These are phyloP conservation scores for Trametes cinnabarina DNA, from an alignment of 768 basidiomycete genomes.

Conservation along the genomic window DNA sequence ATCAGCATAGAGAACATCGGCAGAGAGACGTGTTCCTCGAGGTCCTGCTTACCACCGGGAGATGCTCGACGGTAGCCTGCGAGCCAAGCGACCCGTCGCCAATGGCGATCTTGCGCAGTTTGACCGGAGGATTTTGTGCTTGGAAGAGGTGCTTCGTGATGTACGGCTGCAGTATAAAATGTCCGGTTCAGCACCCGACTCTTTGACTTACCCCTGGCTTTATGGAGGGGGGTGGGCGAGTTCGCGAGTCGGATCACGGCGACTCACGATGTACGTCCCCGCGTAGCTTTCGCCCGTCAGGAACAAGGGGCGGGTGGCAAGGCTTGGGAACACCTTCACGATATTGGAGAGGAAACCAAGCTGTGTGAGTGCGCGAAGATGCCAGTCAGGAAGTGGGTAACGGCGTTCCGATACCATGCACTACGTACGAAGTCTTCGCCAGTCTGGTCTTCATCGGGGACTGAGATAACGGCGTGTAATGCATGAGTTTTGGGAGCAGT, in stretches of 20 bases:
- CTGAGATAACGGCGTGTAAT: conserved; percentile 27
- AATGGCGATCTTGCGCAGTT: conserved; percentile 64
- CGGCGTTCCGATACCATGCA: not conserved
- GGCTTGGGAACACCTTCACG: conserved; percentile 70
- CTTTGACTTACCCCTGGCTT: conserved; percentile 7
- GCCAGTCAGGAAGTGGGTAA: not conserved
- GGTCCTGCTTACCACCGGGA: conserved; percentile 21
- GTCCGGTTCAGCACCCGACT: conserved; percentile 33
- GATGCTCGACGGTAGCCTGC: conserved; percentile 13
- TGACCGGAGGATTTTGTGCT: conserved; percentile 63
- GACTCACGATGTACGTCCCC: conserved; percentile 62
- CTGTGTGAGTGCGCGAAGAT: conserved; percentile 32
- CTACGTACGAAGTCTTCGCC: conserved; percentile 46
- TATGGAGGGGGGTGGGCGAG: conserved; percentile 20
- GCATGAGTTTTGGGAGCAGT: not conserved
- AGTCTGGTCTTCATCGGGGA: conserved; percentile 64
- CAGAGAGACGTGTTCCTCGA: conserved; percentile 17
- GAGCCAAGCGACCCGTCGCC: conserved; percentile 63
- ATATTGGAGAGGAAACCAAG: conserved; percentile 70
- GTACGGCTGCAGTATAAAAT: conserved; percentile 52
- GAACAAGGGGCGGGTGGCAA: conserved; percentile 64
- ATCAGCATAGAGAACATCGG: no score
- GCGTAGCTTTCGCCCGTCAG: conserved; percentile 75
- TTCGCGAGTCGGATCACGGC: conserved; percentile 48
- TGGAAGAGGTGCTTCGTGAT: conserved; percentile 71